Evolutionary conservation across 2,329 filamentous ascomycete genomes (phyloP).

Genomic region (Periconia macrospinosa): DNA sequence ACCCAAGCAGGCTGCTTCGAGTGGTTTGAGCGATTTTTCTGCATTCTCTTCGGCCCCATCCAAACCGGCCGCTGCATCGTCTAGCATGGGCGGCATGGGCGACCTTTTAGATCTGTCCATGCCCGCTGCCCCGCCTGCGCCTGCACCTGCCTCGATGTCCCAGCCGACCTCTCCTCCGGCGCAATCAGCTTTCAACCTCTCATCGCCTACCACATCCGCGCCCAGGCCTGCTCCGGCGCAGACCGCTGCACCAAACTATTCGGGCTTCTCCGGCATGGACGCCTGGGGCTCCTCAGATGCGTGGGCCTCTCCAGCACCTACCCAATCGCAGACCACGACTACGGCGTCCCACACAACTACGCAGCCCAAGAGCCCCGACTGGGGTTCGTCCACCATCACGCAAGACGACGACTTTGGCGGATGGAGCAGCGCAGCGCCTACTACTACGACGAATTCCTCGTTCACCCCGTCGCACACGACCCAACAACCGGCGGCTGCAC

Average conservation of each 20-base stretch:
- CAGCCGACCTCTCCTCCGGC: conserved; percentile 44
- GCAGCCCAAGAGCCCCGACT: conserved; percentile 53
- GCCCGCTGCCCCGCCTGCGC: conserved; percentile 18
- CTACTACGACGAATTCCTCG: conserved; percentile 39
- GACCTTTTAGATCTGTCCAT: conserved; percentile 60
- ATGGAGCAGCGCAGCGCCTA: conserved; percentile 77
- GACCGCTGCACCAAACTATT: conserved; percentile 39
- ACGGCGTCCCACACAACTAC: conserved; percentile 41
- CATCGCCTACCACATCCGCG: conserved; percentile 45
- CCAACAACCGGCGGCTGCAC: conserved; percentile 20
- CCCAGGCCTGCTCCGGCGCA: conserved; percentile 33
- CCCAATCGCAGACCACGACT: conserved; percentile 43
- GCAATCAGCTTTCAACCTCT: conserved; percentile 70
- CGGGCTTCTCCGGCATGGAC: conserved; percentile 61
- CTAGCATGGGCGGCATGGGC: conserved; percentile 72
- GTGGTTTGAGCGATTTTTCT: conserved; percentile 63
- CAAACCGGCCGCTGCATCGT: conserved; percentile 55
- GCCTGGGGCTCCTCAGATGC: conserved; percentile 83
- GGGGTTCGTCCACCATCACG: conserved; percentile 64
- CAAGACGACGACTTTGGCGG: conserved; percentile 96
- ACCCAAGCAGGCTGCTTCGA: conserved; percentile 55
- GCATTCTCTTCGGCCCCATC: conserved; percentile 62
- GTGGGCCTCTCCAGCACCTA: conserved; percentile 69
- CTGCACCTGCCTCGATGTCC: conserved; percentile 25
- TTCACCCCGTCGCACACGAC: conserved; percentile 13